Conservation (phyloP, 768 basidiomycete genomes). For the Amanita pseudoporphyria region DNA sequence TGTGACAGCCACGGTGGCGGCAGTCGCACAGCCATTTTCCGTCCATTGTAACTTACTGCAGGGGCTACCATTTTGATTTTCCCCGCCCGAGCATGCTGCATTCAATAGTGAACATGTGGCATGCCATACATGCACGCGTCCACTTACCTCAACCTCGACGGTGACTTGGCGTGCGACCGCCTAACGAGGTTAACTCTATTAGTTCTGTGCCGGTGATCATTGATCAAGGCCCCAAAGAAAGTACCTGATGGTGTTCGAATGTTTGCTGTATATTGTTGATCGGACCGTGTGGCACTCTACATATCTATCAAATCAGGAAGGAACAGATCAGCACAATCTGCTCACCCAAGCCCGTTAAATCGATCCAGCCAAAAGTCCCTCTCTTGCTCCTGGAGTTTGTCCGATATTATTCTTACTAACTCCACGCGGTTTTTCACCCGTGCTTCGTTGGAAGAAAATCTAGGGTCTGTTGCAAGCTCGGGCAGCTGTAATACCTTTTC, state of each 20-base stretch:
- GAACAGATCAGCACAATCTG: slow-evolving; percentile 7
- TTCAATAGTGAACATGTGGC: neutral
- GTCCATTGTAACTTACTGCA: slow-evolving; percentile 74
- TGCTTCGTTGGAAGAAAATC: slow-evolving; percentile 63
- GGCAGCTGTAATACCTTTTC: slow-evolving; percentile 53
- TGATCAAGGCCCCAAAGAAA: slow-evolving; percentile 1
- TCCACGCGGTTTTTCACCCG: slow-evolving; percentile 70
- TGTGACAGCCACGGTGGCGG: slow-evolving; percentile 87
- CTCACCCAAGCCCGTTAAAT: slow-evolving; percentile 73
- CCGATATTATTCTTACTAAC: slow-evolving; percentile 59
- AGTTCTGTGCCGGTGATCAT: slow-evolving; percentile 6
- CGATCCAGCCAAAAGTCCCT: slow-evolving; percentile 68
- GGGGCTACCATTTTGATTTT: slow-evolving; percentile 74
- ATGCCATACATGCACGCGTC: neutral
- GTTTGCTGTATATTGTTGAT: slow-evolving; percentile 90
- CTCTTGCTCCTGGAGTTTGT: slow-evolving; percentile 42
- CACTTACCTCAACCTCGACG: slow-evolving; percentile 67
- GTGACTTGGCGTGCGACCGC: slow-evolving; percentile 68
- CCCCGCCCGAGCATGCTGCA: slow-evolving; percentile 64
- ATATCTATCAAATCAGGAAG: slow-evolving; percentile 3
- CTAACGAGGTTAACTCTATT: slow-evolving; percentile 24
- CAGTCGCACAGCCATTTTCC: slow-evolving; percentile 60
- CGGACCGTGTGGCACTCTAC: slow-evolving; percentile 76
- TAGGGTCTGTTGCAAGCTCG: slow-evolving; percentile 46
- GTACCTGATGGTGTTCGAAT: slow-evolving; percentile 73